Evolutionary conservation across 768 basidiomycete genomes (phyloP), one percentile per base, ranked within the genome.

Genomic region (Mycena haematopus): DNA sequence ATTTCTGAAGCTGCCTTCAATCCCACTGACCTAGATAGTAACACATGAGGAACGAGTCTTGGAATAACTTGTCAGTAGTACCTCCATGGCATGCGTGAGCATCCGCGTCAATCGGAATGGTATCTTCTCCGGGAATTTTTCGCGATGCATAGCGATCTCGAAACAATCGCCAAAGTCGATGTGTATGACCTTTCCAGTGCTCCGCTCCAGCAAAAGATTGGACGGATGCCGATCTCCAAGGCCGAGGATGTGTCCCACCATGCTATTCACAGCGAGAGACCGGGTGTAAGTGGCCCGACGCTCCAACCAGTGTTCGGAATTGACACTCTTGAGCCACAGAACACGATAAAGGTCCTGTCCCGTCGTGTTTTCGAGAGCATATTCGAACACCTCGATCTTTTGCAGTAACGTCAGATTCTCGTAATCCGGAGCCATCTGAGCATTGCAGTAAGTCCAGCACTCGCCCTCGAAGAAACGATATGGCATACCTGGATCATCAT

Each of bases 31-130:
- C 93, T 95, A 69, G 22, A 55, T 59, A 31, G 29, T 31, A 55
- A 67, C 35, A 31, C 44, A 66, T 60, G n/a, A 60, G 22, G 8
- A 67, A 47, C n/a, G 11, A 40, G 21, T 35, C 25, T 54, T 52
- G 13, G 33, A 33, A 42, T 19, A 44, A 25, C 29, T 42, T 15
- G 17, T 44, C 6, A 51, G 9, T 14, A 71, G 68, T 14, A 93
- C 95, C 85, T 99, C 97, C 97, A 99, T 99, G 14, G 97, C 97
- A 73, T 97, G 93, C 13, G 95, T 96, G 55, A 99, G 84, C 97
- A 99, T 99, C 68, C 97, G 84, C 11, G 97, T 99, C 65, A 99
- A 82, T 40, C 97, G 87, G 89, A 99, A 99, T 0, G 97, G 97
- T 56, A 99, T 94, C 75, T 91, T 96, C 78, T 99, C 97, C 0